Evolutionary conservation across 2,329 filamentous ascomycete genomes (phyloP).

Genomic region (Fusarium kyushuense): DNA sequence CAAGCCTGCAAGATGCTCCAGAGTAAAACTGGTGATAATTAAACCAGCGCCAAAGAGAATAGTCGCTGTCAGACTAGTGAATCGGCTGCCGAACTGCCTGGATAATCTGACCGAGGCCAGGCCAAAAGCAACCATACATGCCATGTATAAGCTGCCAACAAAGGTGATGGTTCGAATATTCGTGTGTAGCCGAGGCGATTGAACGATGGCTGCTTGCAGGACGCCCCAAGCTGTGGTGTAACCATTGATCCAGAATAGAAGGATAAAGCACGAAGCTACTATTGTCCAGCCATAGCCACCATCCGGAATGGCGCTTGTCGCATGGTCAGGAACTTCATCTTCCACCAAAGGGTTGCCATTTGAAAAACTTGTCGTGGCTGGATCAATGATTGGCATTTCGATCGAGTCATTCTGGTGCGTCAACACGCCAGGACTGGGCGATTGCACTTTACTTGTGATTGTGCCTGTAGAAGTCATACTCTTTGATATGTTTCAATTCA

Average conservation of each 20-base stretch:
- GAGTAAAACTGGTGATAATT: conserved; percentile 4
- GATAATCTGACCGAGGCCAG: background rate
- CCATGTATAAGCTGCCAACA: conserved; percentile 13
- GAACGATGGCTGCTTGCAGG: conserved; percentile 2
- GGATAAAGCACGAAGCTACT: background rate
- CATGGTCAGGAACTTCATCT: conserved; percentile 7
- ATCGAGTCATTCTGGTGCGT: background rate
- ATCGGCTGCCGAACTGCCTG: background rate
- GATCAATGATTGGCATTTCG: background rate
- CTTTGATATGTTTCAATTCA: background rate
- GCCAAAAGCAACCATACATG: background rate
- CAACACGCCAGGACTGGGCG: background rate
- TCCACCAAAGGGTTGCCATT: background rate
- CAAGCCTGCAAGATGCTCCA: background rate
- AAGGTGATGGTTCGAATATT: conserved; percentile 6
- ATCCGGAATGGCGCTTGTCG: conserved; percentile 7
- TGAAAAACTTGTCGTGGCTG: background rate
- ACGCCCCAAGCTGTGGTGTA: conserved; percentile 13
- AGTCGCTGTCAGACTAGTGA: background rate
- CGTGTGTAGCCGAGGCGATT: background rate
- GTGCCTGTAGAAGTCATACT: conserved; percentile 3
- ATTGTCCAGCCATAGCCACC: conserved; percentile 24
- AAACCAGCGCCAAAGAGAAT: background rate
- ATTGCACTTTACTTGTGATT: background rate
- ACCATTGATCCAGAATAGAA: conserved; percentile 2